These are phyloP conservation scores for Pistacia integerrima DNA, from an alignment of 345 rosid species.

Conservation along the genomic window DNA sequence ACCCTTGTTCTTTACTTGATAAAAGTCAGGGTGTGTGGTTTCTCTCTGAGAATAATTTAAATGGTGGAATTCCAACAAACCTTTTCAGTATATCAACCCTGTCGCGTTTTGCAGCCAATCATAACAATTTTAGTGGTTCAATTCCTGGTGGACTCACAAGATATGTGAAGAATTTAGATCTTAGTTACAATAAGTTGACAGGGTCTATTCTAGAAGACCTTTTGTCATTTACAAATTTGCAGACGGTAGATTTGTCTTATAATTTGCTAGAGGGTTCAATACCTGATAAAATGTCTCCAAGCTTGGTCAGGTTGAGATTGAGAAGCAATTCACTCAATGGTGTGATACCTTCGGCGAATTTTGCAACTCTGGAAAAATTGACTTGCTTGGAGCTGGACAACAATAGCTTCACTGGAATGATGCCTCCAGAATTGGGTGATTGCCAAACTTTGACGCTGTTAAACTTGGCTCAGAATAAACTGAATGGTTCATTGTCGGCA, in stretches of 20 bases:
- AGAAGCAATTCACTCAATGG: constrained; percentile 59
- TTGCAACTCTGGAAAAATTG: constrained; percentile 33
- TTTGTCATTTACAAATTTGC: constrained; percentile 35
- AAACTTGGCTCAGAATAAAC: constrained; percentile 58
- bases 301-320: constrained; percentile 65
- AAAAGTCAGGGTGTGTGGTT: not conserved
- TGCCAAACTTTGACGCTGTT: constrained; percentile 50
- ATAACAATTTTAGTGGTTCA: constrained; percentile 44
- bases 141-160: constrained; percentile 57
- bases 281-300: constrained; percentile 44
- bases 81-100: constrained; percentile 47
- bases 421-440: constrained; percentile 49
- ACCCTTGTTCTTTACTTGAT: too few relatives aligned
- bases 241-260: constrained; percentile 56
- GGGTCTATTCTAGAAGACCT: constrained; percentile 57
- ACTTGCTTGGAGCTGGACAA: constrained; percentile 71
- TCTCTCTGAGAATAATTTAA: constrained; percentile 52
- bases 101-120: constrained; percentile 61
- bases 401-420: constrained; percentile 48
- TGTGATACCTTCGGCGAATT: constrained; percentile 30
- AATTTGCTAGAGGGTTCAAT: constrained; percentile 47
- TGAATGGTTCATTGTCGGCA: constrained; percentile 47
- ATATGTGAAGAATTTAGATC: constrained; percentile 47
- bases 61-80: constrained; percentile 47
- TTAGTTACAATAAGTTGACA: constrained; percentile 52